These are phyloP conservation scores for Aspergillus fumigatiaffinis DNA, from an alignment of 2,329 filamentous ascomycete species.

Conservation along the genomic window DNA sequence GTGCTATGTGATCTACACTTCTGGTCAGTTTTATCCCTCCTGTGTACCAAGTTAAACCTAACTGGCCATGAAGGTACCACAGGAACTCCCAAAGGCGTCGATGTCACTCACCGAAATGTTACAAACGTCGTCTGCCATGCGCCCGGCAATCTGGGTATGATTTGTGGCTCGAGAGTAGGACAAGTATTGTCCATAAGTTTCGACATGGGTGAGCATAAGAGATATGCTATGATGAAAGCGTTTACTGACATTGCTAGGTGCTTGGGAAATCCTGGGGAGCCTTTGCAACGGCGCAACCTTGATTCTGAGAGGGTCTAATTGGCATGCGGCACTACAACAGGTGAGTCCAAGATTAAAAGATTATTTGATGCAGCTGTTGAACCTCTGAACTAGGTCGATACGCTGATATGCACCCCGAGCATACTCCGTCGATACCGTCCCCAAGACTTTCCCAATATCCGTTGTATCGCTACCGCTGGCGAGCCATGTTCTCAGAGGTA, in stretches of 20 bases:
- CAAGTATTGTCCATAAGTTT: conserved; percentile 10
- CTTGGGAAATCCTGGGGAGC: conserved; percentile 8
- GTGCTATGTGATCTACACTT: conserved; percentile 11
- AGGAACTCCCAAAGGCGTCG: conserved; percentile 7
- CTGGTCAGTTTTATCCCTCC: background rate
- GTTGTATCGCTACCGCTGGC: conserved; percentile 5
- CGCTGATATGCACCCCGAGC: conserved; percentile 9
- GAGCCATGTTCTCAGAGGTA: conserved; percentile 9
- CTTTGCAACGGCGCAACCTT: conserved; percentile 5
- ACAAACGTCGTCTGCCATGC: conserved; percentile 8
- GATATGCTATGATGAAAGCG: too few species aligned
- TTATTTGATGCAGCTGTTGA: background rate
- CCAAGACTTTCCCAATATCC: conserved; percentile 7
- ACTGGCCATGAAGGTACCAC: conserved; percentile 4
- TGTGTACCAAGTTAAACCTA: background rate
- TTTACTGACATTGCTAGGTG: background rate
- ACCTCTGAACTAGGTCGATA: conserved; percentile 1
- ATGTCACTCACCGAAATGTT: conserved; percentile 7
- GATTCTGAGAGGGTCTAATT: conserved; percentile 5
- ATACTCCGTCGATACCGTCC: conserved; percentile 5
- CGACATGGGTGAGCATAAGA: conserved; percentile 8
- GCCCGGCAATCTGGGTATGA: conserved; percentile 7
- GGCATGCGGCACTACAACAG: conserved; percentile 4
- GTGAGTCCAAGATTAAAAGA: background rate
- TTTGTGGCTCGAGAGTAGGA: conserved; percentile 2